Evolutionary conservation across 1,284 basidiomycete genomes (phyloP).

Genomic region (Puccinia brachypodii): DNA sequence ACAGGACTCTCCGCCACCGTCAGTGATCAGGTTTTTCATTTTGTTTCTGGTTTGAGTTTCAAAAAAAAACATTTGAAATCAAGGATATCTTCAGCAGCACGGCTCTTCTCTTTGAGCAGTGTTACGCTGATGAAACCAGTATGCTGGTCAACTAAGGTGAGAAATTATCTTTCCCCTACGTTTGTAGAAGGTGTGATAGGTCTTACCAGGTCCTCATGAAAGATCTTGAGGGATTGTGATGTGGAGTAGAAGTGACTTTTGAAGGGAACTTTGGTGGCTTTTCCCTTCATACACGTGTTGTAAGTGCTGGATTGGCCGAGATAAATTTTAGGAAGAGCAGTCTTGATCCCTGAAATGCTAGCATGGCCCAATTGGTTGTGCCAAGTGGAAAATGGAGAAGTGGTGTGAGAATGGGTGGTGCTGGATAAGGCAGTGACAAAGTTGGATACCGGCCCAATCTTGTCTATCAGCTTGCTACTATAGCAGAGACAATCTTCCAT

Average conservation of each 20-base stretch:
- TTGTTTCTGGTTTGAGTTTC: too few species aligned
- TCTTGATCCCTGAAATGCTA: background rate
- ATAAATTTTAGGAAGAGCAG: background rate
- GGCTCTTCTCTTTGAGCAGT: background rate
- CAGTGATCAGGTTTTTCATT: background rate
- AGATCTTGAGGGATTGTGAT: background rate
- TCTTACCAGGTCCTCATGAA: background rate
- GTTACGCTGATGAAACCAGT: background rate
- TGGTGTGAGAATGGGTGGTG: background rate
- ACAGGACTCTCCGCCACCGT: background rate
- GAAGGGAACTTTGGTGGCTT: background rate
- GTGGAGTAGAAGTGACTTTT: background rate
- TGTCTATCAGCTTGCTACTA: too few species aligned
- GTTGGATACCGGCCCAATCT: background rate
- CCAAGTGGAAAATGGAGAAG: background rate
- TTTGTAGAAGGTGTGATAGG: background rate
- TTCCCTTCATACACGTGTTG: background rate
- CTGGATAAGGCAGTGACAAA: background rate
- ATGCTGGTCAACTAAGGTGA: background rate
- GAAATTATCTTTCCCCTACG: background rate
- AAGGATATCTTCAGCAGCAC: background rate
- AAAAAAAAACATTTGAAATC: background rate
- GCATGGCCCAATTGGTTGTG: background rate
- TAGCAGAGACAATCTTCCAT: too few species aligned
- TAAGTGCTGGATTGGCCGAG: background rate